phyloP scores from a whole-genome alignment of 768 basidiomycete species.

The Agaricus blazei region DNA sequence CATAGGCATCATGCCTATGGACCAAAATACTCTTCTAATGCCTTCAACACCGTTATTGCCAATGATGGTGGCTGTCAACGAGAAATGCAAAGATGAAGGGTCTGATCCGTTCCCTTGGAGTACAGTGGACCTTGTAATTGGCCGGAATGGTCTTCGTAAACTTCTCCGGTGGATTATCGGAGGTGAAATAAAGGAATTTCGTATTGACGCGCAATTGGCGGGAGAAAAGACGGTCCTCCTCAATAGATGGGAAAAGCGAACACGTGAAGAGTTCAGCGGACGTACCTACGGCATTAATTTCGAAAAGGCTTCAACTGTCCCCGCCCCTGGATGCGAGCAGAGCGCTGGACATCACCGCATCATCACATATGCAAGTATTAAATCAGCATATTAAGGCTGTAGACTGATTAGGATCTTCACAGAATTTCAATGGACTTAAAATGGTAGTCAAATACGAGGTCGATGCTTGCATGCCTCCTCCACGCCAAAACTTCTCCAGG shows the following conservation, averaged over 20 bases:
- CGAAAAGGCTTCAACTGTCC: conserved; percentile 48
- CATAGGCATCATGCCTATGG: conserved; percentile 39
- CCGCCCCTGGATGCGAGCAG: conserved; percentile 42
- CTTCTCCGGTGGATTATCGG: conserved; percentile 51
- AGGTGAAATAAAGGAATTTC: conserved; percentile 41
- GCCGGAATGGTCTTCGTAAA: conserved; percentile 64
- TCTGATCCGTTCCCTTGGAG: conserved; percentile 34
- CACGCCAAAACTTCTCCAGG: conserved; percentile 18
- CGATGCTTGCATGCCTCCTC: conserved; percentile 22
- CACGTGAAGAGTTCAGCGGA: conserved; percentile 30
- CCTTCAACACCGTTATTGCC: conserved; percentile 39
- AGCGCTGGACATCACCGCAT: conserved; percentile 59
- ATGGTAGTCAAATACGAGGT: conserved; percentile 25
- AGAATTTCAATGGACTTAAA: conserved; percentile 50
- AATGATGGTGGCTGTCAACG: conserved; percentile 55
- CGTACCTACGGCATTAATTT: conserved; percentile 57
- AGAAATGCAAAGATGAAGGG: conserved; percentile 25
- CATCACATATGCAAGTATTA: conserved; percentile 51
- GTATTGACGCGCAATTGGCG: conserved; percentile 65
- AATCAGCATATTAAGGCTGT: not conserved
- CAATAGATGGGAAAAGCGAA: conserved; percentile 48
- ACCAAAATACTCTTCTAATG: conserved; percentile 54
- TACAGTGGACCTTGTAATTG: conserved; percentile 47
- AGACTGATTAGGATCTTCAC: not conserved
- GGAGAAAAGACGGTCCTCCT: conserved; percentile 57